A percentile compares a stretch with the other conserved stretches of the same genome.
Conservation (phyloP, 495 filamentous ascomycete genomes). For the Podospora fimiseda region DNA sequence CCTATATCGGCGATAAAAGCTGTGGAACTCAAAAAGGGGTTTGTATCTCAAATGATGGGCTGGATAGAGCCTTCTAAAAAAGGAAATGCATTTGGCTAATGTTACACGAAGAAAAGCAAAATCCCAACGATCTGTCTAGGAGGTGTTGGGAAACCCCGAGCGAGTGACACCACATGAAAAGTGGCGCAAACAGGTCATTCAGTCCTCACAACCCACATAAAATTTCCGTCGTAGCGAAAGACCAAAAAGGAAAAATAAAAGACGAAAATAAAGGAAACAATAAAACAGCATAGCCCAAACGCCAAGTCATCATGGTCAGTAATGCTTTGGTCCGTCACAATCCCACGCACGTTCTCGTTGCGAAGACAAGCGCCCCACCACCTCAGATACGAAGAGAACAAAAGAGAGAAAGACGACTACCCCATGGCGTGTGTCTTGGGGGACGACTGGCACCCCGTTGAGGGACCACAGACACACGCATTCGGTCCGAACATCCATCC, state of each 20-base stretch:
- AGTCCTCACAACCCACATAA: too few species aligned
- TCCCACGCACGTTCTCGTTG: too few species aligned
- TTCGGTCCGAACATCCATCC: neutral
- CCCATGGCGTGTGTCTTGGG: too few species aligned
- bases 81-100: neutral
- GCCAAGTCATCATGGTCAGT: neutral
- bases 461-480: neutral
- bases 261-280: neutral
- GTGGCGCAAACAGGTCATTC: too few species aligned
- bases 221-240: too few species aligned
- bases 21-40: neutral
- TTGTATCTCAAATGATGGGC: too few species aligned
- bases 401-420: too few species aligned
- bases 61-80: neutral
- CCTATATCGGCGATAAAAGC: neutral
- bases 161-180: neutral
- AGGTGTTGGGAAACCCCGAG: neutral
- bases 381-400: too few species aligned
- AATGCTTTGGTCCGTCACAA: neutral
- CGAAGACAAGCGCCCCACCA: too few species aligned
- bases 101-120: slow-evolving; percentile 3
- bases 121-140: neutral
- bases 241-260: neutral
- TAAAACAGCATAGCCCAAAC: neutral
- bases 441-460: neutral